Conservation (phyloP, 2,329 filamentous ascomycete genomes). For the Phialophora expanda region DNA sequence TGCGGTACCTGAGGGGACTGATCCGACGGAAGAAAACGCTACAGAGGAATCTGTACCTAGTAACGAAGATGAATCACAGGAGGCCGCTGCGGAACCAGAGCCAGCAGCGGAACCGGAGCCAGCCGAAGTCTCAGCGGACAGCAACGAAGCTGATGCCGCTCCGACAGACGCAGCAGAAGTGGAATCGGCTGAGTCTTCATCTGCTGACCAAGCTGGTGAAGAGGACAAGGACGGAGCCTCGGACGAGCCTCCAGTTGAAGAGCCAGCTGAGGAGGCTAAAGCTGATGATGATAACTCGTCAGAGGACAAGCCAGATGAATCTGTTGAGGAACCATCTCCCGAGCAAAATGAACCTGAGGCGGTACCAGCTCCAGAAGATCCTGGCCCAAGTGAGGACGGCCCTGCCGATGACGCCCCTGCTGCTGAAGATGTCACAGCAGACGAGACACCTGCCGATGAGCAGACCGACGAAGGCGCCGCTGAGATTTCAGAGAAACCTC, state of each 20-base stretch:
- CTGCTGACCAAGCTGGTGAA: constrained; percentile 19
- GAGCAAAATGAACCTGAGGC: constrained; percentile 22
- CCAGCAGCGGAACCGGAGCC: constrained; percentile 25
- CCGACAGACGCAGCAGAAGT: constrained; percentile 31
- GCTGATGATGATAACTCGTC: neutral
- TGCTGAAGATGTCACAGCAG: constrained; percentile 15
- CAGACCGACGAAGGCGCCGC: constrained; percentile 19
- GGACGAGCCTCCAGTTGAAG: neutral
- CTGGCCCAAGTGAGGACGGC: constrained; percentile 25
- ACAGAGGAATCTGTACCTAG: constrained; percentile 19
- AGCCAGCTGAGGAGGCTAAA: neutral
- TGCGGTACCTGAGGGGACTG: constrained; percentile 1
- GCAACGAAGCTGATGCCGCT: neutral
- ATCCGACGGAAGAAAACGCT: constrained; percentile 13
- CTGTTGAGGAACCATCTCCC: constrained; percentile 11
- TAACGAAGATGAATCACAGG: constrained; percentile 16
- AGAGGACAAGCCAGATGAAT: neutral
- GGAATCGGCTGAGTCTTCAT: constrained; percentile 19
- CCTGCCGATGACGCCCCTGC: constrained; percentile 37
- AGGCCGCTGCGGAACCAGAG: constrained; percentile 22
- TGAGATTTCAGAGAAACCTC: constrained; percentile 18
- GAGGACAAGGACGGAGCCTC: constrained; percentile 17
- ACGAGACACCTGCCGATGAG: neutral
- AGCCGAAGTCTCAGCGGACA: constrained; percentile 20
- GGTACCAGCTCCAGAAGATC: constrained; percentile 20